phyloP scores from a whole-genome alignment of 805 yeast genomes.

The Metschnikowia orientalis region DNA sequence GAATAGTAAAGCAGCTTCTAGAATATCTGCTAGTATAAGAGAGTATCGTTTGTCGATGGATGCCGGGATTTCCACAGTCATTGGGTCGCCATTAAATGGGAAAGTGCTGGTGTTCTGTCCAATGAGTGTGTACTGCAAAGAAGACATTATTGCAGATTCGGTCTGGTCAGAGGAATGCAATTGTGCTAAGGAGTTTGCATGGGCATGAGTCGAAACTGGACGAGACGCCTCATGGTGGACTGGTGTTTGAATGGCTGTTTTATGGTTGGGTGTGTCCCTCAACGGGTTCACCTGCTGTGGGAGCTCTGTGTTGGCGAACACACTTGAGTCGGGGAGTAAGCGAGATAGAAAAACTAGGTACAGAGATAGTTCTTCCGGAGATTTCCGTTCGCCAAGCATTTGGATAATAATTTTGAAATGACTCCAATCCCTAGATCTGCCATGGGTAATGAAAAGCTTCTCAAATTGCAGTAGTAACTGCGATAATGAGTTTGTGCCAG shows the following conservation, averaged over 20 bases:
- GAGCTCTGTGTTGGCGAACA: constrained; percentile 1
- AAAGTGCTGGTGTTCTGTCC: constrained; percentile 61
- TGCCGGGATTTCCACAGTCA: constrained; percentile 42
- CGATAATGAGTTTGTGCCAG: constrained; percentile 16
- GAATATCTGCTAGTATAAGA: constrained; percentile 49
- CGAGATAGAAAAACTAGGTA: constrained; percentile 32
- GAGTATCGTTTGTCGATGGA: constrained; percentile 53
- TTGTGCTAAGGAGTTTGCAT: too few species aligned
- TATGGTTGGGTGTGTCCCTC: too few species aligned
- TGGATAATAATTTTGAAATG: constrained; percentile 30
- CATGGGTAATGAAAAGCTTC: constrained; percentile 24
- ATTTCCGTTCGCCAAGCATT: constrained; percentile 23
- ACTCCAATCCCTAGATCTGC: constrained; percentile 29
- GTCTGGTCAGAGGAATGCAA: too few species aligned
- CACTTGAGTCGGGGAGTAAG: constrained; percentile 7
- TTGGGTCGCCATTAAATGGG: constrained; percentile 36
- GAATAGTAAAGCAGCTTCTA: constrained; percentile 73
- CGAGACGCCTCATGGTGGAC: too few species aligned
- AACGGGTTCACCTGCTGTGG: too few species aligned
- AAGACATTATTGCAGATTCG: constrained; percentile 36
- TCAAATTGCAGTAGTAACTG: constrained; percentile 22
- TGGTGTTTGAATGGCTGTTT: too few species aligned
- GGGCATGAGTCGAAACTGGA: neutral
- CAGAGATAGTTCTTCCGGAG: constrained; percentile 29
- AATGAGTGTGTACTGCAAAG: constrained; percentile 50